A percentile compares a stretch with the other conserved stretches of the same genome.
phyloP scores from a whole-genome alignment of 2,329 filamentous ascomycete species.

The Colletotrichum sp. region DNA sequence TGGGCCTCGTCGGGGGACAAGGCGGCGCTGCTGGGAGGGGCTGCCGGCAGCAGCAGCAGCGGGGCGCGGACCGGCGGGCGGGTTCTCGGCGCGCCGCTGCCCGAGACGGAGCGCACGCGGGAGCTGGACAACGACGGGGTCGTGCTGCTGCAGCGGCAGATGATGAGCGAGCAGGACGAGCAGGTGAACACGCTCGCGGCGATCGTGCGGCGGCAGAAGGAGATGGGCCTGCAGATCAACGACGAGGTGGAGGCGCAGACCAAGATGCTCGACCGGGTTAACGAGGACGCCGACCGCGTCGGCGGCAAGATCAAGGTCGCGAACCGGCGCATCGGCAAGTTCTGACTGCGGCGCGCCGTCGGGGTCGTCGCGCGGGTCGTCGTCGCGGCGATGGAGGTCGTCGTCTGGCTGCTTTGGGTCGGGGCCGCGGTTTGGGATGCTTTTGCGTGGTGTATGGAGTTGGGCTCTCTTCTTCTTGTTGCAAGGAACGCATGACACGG shows the following conservation, averaged over 20 bases:
- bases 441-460: conserved; percentile 23
- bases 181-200: conserved; percentile 72
- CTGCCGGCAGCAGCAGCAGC: conserved; percentile 28
- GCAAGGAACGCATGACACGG: not conserved
- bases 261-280: conserved; percentile 70
- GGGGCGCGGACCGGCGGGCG: conserved; percentile 55
- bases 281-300: conserved; percentile 70
- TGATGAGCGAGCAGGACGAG: conserved; percentile 77
- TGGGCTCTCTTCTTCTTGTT: conserved; percentile 9
- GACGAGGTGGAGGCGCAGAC: conserved; percentile 76
- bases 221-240: conserved; percentile 80
- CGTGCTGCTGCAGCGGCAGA: conserved; percentile 73
- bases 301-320: conserved; percentile 74
- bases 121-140: conserved; percentile 80
- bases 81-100: conserved; percentile 73
- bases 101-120: conserved; percentile 78
- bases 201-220: conserved; percentile 74
- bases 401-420: conserved; percentile 37
- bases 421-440: conserved; percentile 24
- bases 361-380: conserved; percentile 29
- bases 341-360: conserved; percentile 46
- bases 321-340: conserved; percentile 74
- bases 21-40: conserved; percentile 50
- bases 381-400: conserved; percentile 30
- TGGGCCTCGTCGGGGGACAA: conserved; percentile 55